Conservation (phyloP, 1,139 yeast genomes). For the Nematodospora anomalae region DNA sequence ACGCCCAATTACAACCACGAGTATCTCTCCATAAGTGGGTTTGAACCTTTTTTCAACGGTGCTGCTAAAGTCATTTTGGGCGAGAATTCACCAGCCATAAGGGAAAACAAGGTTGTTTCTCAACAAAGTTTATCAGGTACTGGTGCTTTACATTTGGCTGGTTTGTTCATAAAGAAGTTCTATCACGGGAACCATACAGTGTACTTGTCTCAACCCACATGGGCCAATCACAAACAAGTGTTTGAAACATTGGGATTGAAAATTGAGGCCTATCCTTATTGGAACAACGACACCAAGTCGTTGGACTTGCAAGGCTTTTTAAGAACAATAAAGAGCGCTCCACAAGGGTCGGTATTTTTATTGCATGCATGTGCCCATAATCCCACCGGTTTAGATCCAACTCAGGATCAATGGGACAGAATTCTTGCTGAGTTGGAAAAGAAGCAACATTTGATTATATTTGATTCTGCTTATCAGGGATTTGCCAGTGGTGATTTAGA, state of each 20-base stretch:
- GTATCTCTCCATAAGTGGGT: slow-evolving; percentile 82
- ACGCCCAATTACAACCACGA: slow-evolving; percentile 82
- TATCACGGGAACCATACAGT: slow-evolving; percentile 50
- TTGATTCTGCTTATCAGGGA: slow-evolving; percentile 52
- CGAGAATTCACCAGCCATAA: slow-evolving; percentile 53
- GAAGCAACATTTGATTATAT: slow-evolving; percentile 41
- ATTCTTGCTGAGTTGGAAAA: slow-evolving; percentile 41
- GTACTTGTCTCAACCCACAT: slow-evolving; percentile 86
- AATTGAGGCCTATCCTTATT: slow-evolving; percentile 73
- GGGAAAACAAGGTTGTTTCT: slow-evolving; percentile 60
- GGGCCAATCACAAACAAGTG: slow-evolving; percentile 93
- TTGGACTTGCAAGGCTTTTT: slow-evolving; percentile 72
- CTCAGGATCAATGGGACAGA: slow-evolving; percentile 41
- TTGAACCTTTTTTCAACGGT: slow-evolving; percentile 62
- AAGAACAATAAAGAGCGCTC: slow-evolving; percentile 65
- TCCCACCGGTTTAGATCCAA: slow-evolving; percentile 53
- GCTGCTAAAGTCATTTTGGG: slow-evolving; percentile 86
- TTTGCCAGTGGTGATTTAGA: slow-evolving; percentile 69
- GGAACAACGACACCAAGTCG: slow-evolving; percentile 61
- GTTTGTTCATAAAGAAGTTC: slow-evolving; percentile 63
- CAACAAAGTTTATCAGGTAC: slow-evolving; percentile 93
- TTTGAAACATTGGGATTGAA: slow-evolving; percentile 66
- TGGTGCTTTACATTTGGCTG: slow-evolving; percentile 91
- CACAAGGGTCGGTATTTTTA: slow-evolving; percentile 70
- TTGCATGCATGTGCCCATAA: slow-evolving; percentile 54